Conservation (phyloP, 257 asterid species). For the Verbascum thapsus region DNA sequence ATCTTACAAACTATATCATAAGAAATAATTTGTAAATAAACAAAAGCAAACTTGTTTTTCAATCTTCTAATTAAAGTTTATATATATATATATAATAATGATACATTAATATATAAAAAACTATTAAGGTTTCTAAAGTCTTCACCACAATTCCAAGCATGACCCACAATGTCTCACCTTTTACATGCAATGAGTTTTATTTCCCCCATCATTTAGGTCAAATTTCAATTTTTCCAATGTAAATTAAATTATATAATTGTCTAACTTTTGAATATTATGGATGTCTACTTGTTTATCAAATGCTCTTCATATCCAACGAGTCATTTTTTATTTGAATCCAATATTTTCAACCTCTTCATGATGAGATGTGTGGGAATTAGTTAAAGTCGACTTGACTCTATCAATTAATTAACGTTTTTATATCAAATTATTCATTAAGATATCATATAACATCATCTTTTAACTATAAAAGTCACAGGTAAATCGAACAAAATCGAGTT, state of each 20-base stretch:
- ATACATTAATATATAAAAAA: not conserved
- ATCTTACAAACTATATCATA: slow-evolving; percentile 75
- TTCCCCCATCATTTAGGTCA: slow-evolving; percentile 26
- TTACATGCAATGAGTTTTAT: slow-evolving; percentile 12
- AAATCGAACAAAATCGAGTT: too few species aligned
- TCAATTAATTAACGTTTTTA: too few species aligned
- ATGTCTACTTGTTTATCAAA: not conserved
- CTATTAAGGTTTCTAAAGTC: slow-evolving; percentile 49
- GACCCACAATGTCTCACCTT: slow-evolving; percentile 70
- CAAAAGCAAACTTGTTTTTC: not conserved
- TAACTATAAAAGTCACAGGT: too few species aligned
- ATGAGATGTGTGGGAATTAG: not conserved
- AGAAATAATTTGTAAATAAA: not conserved
- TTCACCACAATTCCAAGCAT: slow-evolving; percentile 62
- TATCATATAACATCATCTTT: too few species aligned
- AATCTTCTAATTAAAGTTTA: too few species aligned
- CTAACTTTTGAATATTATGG: not conserved
- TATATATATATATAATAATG: too few species aligned
- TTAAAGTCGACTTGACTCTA: not conserved
- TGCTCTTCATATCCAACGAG: slow-evolving; percentile 26
- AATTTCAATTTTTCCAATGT: slow-evolving; percentile 27
- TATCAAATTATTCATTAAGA: too few species aligned
- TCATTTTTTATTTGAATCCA: not conserved
- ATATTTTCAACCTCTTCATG: slow-evolving; percentile 6
- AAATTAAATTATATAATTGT: not conserved